Percentiles rank a stretch among this genome's conserved stretches.
phyloP scores from a whole-genome alignment of 805 yeast species.

The Saccharomycopsis amapae region DNA sequence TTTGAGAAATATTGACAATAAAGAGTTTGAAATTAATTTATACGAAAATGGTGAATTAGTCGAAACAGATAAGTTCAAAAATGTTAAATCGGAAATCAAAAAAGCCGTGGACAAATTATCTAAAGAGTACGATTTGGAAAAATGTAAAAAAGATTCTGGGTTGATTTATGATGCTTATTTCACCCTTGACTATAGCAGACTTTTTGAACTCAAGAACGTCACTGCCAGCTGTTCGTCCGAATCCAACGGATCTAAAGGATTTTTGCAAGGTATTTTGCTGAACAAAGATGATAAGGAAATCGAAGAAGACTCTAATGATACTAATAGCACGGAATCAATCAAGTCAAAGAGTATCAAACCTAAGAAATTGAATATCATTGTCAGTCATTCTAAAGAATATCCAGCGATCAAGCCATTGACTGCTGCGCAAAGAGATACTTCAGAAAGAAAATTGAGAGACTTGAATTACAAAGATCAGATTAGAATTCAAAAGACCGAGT shows the following conservation, averaged over 20 bases:
- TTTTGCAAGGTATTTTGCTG: conserved; percentile 17
- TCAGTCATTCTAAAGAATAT: conserved; percentile 1
- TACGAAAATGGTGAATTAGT: conserved; percentile 23
- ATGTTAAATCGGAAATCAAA: conserved; percentile 9
- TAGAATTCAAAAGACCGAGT: conserved; percentile 18
- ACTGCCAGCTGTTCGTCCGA: conserved; percentile 35
- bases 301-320: conserved; percentile 2
- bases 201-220: conserved; percentile 41
- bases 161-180: conserved; percentile 36
- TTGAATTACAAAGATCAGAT: conserved; percentile 16
- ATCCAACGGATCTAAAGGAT: conserved; percentile 13
- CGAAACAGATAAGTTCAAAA: conserved; percentile 22
- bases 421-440: conserved; percentile 8
- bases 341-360: not conserved
- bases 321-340: not conserved
- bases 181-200: conserved; percentile 40
- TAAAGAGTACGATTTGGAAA: conserved; percentile 11
- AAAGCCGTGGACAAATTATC: conserved; percentile 7
- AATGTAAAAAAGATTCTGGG: conserved; percentile 24
- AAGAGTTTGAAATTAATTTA: conserved; percentile 21
- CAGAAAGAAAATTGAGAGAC: conserved; percentile 17
- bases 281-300: not conserved
- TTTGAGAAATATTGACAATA: conserved; percentile 22
- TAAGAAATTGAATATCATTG: conserved; percentile 4
- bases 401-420: conserved; percentile 7